Evolutionary conservation across 345 rosid genomes (phyloP).

Genomic region (Eucalyptus victrix): DNA sequence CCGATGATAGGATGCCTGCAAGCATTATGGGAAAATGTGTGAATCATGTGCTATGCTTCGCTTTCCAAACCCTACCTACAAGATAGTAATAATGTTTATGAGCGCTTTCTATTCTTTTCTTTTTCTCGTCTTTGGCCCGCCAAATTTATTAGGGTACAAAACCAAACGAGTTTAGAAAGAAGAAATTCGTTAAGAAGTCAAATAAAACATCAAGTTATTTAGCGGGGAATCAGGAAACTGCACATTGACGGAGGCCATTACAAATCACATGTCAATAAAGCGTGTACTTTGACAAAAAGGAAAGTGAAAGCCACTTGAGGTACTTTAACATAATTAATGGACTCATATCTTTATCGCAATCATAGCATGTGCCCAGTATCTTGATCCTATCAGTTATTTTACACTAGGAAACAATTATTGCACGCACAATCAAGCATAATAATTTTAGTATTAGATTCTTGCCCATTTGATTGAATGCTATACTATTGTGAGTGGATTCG

Average conservation of each 20-base stretch:
- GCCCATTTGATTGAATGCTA: background rate
- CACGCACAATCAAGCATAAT: background rate
- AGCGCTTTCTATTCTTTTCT: background rate
- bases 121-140: background rate
- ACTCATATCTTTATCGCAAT: too few relatives aligned
- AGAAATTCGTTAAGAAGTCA: background rate
- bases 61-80: background rate
- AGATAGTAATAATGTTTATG: background rate
- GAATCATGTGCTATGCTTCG: background rate
- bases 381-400: background rate
- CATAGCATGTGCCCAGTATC: background rate
- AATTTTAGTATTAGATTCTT: background rate
- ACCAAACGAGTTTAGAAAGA: background rate
- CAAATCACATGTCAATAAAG: background rate
- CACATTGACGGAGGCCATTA: background rate
- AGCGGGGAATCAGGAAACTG: background rate
- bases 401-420: background rate
- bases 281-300: background rate
- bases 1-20: background rate
- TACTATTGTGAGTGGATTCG: background rate
- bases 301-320: background rate
- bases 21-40: background rate
- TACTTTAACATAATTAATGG: background rate
- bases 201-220: background rate
- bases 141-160: background rate